Percentiles rank a stretch among this genome's conserved stretches.
These are phyloP conservation scores for Calonectria multiphialidica DNA, from an alignment of 2,329 filamentous ascomycete species.

Conservation along the genomic window DNA sequence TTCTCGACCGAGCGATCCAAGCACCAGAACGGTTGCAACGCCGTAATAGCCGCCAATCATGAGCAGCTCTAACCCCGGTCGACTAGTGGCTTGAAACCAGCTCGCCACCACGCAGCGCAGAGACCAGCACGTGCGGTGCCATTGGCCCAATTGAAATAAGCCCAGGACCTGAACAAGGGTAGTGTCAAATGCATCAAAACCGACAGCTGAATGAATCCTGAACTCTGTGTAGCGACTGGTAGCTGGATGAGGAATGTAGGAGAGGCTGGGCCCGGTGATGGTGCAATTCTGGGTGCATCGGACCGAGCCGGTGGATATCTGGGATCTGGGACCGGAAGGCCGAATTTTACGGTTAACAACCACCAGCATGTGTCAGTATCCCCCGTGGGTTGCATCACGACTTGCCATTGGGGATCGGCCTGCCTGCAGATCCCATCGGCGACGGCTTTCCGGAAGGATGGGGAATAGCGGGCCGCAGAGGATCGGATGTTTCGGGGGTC, in stretches of 20 bases:
- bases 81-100: conserved; percentile 33
- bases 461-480: neutral
- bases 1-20: conserved; percentile 29
- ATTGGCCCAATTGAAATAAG: conserved; percentile 25
- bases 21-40: conserved; percentile 31
- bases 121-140: conserved; percentile 33
- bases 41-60: conserved; percentile 34
- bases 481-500: neutral
- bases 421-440: neutral
- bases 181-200: neutral
- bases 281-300: conserved; percentile 15
- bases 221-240: conserved; percentile 11
- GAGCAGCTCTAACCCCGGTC: conserved; percentile 7
- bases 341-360: neutral
- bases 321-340: conserved; percentile 8
- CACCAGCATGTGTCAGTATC: neutral
- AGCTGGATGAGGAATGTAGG: neutral
- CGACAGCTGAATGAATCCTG: neutral
- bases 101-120: conserved; percentile 25
- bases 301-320: conserved; percentile 12
- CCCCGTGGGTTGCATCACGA: neutral
- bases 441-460: neutral
- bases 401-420: neutral
- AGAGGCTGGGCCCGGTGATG: conserved; percentile 5
- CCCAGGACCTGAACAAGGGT: conserved; percentile 1